A percentile compares a stretch with the other conserved stretches of the same genome.
phyloP scores from a whole-genome alignment of 345 rosid species.

The Carallia pectinifolia region DNA sequence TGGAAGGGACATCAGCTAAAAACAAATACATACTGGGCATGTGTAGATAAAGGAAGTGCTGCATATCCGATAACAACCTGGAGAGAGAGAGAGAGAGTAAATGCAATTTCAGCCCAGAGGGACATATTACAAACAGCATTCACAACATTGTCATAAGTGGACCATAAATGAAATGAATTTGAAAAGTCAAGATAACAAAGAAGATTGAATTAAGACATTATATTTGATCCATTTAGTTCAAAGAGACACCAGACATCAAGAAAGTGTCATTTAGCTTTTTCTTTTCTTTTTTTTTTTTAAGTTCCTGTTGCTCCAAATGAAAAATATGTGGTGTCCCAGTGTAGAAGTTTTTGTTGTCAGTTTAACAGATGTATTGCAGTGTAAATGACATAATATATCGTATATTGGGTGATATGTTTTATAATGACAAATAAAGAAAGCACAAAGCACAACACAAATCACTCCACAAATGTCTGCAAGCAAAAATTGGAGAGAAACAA shows the following conservation, averaged over 20 bases:
- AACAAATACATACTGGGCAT: slow-evolving; percentile 74
- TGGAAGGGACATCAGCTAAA: slow-evolving; percentile 5
- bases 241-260: neutral
- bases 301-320: neutral
- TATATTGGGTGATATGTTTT: too few relatives aligned
- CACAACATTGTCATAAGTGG: neutral
- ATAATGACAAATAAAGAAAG: too few relatives aligned
- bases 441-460: too few relatives aligned
- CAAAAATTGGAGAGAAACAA: too few relatives aligned
- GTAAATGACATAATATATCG: too few relatives aligned
- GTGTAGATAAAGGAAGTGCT: slow-evolving; percentile 81
- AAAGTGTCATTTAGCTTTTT: neutral
- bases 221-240: neutral
- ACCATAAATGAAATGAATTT: neutral
- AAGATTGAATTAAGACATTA: too few relatives aligned
- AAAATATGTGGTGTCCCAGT: too few relatives aligned
- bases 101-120: slow-evolving; percentile 7
- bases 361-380: too few relatives aligned
- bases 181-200: neutral
- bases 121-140: neutral
- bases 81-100: slow-evolving; percentile 22
- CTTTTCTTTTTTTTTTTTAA: too few relatives aligned
- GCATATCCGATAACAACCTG: slow-evolving; percentile 96
- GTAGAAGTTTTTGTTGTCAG: too few relatives aligned
- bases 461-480: too few relatives aligned